Evolutionary conservation across 2,329 filamentous ascomycete species (phyloP), one percentile per base, ranked within the genome.

Genomic region (Oidium heveae): DNA sequence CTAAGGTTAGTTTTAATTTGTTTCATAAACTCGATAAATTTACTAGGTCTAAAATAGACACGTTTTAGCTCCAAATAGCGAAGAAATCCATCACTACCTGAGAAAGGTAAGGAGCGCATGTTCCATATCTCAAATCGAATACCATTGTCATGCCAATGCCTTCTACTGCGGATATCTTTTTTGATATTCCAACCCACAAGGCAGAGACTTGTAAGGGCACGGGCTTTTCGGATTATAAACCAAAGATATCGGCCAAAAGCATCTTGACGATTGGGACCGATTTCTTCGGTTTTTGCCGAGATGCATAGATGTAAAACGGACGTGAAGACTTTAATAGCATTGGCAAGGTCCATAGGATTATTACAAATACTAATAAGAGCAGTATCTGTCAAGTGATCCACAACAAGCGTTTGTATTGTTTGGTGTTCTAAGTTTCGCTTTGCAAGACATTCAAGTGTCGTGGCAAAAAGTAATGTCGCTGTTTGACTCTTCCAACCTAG

Each of bases 391-490:
- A 75, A 63, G 53, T 74, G 72, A 56, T 75, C 73, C 2, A 76
- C 58, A 0, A 74, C 71, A 41, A 76, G 61, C 0, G 69, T 69
- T 58, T 69, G 67, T 4, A 76, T 65, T 2, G 61, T 55, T 34
- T 64, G 63, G 53, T 68, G 67, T 55, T 72, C 71, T 55, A 72
- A 68, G 1, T 68, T 66, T 7, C 73, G 67, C 33, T 65, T 63
- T 2, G 69, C 69, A 53, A 75, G 64, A 3, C 70, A 71, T 57
- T 72, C 71, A 56, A 76, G 64, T 3, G 70, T 73, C 55, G 73
- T 75, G 53, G 72, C 72, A 16, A 76, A 64, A n/a, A 75, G 69
- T 58, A 72, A 68, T 10, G 72, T 75, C 18, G 71, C 68, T 46
- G 71, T 69, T 55, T 68, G 67, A 56, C 68, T 71, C 56, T 70